These are phyloP conservation scores for Jaenimonas drosophilae DNA, from an alignment of 208 protist species.

Conservation along the genomic window DNA sequence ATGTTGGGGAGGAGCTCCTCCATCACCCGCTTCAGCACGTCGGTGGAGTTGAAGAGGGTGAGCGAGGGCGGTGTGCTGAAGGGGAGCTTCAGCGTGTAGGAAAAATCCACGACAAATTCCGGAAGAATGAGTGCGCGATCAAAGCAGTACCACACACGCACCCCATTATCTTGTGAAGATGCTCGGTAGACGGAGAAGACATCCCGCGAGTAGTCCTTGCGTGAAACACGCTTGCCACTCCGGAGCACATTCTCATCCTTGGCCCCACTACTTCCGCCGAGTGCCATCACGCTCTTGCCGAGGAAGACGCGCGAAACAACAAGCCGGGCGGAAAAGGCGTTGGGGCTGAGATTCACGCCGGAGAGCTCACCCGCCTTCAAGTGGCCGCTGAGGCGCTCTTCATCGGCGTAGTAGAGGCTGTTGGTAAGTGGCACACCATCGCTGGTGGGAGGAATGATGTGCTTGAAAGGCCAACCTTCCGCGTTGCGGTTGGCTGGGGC, in stretches of 20 bases:
- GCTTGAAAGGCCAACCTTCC: not conserved
- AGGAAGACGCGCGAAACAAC: constrained; percentile 49
- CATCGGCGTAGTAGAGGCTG: constrained; percentile 77
- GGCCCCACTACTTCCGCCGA: constrained; percentile 17
- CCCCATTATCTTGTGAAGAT: constrained; percentile 16
- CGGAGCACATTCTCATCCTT: constrained; percentile 14
- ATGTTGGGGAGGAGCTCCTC: constrained; percentile 4
- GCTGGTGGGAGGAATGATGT: constrained; percentile 4
- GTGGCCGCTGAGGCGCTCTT: constrained; percentile 37
- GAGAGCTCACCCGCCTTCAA: constrained; percentile 14
- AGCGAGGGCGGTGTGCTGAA: constrained; percentile 9
- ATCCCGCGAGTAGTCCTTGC: constrained; percentile 38
- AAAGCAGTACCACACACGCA: constrained; percentile 78
- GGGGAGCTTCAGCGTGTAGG: constrained; percentile 26
- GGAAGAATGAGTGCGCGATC: constrained; percentile 69
- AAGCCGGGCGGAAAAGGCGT: constrained; percentile 20
- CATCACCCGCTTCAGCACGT: constrained; percentile 4
- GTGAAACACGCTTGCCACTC: constrained; percentile 16
- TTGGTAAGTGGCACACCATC: constrained; percentile 83
- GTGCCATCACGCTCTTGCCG: constrained; percentile 38
- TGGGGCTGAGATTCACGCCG: constrained; percentile 10
- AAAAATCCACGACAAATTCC: constrained; percentile 84
- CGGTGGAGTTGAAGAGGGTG: constrained; percentile 10
- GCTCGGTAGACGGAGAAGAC: constrained; percentile 67
- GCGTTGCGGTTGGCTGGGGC: not conserved